These are phyloP conservation scores for Trichoderma sp. DNA, from an alignment of 2,329 filamentous ascomycete genomes.

Conservation along the genomic window DNA sequence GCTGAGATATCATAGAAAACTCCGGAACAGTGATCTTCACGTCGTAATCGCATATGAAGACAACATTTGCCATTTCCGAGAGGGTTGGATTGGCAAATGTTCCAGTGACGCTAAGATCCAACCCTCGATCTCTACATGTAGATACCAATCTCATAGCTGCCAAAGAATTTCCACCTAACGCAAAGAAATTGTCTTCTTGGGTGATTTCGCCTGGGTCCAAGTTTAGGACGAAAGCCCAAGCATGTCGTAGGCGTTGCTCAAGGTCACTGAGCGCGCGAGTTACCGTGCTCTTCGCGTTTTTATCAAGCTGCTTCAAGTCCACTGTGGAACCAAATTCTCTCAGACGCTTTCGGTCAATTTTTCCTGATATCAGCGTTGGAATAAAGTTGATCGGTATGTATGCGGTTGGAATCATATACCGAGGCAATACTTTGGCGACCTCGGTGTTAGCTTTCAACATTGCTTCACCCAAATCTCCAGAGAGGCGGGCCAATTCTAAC, in stretches of 20 bases:
- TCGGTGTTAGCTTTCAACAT: not conserved
- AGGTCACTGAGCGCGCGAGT: not conserved
- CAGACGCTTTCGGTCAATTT: not conserved
- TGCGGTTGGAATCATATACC: constrained; percentile 1
- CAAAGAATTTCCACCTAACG: constrained; percentile 47
- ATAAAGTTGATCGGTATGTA: not conserved
- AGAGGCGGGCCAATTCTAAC: not conserved
- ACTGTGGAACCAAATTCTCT: not conserved
- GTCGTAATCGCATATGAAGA: not conserved
- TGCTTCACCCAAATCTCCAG: not conserved
- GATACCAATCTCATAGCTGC: constrained; percentile 45
- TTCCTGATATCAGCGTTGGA: not conserved
- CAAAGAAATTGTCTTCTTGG: constrained; percentile 42
- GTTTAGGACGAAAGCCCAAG: not conserved
- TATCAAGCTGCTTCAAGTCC: not conserved
- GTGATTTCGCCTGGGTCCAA: constrained; percentile 26
- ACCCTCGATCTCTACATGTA: not conserved
- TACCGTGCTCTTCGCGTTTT: constrained; percentile 24
- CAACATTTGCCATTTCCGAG: constrained; percentile 4
- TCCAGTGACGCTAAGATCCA: not conserved
- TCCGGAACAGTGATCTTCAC: not conserved
- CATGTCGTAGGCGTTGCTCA: not conserved
- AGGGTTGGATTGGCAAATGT: constrained; percentile 17
- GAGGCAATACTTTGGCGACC: not conserved
- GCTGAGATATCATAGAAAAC: not conserved